A percentile compares a stretch with the other conserved stretches of the same genome.
These are phyloP conservation scores for Globisporangium nodosum DNA, from an alignment of 352 stramenopile genomes.

Conservation along the genomic window DNA sequence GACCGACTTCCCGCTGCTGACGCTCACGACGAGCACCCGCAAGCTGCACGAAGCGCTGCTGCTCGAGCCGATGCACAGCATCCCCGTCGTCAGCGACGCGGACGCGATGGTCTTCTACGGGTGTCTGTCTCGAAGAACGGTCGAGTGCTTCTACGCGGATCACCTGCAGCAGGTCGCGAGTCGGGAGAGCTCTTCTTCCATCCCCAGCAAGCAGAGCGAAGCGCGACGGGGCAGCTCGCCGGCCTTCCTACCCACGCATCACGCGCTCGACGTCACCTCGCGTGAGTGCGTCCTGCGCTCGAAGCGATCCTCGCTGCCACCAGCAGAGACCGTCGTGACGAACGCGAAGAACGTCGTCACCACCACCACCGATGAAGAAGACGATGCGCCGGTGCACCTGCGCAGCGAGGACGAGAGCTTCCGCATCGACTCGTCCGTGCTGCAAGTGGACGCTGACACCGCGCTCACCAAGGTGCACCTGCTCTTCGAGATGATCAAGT, in stretches of 20 bases:
- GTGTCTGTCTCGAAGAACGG: slow-evolving; percentile 23
- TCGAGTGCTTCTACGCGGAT: slow-evolving; percentile 6
- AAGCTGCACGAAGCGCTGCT: slow-evolving; percentile 27
- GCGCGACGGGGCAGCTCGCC: slow-evolving; percentile 5
- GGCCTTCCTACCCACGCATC: background rate
- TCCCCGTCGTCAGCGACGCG: slow-evolving; percentile 40
- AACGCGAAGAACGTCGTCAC: background rate
- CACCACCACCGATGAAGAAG: background rate
- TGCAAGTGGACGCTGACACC: slow-evolving; percentile 51
- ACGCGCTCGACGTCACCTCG: background rate
- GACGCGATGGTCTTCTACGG: slow-evolving; percentile 42
- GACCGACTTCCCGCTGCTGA: slow-evolving; percentile 29
- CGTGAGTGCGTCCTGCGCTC: background rate
- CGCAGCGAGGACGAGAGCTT: slow-evolving; percentile 18
- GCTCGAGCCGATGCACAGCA: slow-evolving; percentile 9
- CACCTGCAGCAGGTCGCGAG: background rate
- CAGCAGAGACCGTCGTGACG: background rate
- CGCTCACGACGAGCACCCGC: slow-evolving; percentile 24
- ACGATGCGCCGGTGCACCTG: slow-evolving; percentile 6
- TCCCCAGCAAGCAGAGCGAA: slow-evolving; percentile 6
- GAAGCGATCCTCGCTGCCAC: slow-evolving; percentile 7
- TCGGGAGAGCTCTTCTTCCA: background rate
- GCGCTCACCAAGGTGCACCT: slow-evolving; percentile 60
- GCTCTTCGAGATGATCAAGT: slow-evolving; percentile 75
- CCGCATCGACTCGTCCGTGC: slow-evolving; percentile 37